A percentile compares a stretch with the other conserved stretches of the same genome.
These are phyloP conservation scores for Nitzschia sp. DNA, from an alignment of 108 stramenopile species.

Conservation along the genomic window DNA sequence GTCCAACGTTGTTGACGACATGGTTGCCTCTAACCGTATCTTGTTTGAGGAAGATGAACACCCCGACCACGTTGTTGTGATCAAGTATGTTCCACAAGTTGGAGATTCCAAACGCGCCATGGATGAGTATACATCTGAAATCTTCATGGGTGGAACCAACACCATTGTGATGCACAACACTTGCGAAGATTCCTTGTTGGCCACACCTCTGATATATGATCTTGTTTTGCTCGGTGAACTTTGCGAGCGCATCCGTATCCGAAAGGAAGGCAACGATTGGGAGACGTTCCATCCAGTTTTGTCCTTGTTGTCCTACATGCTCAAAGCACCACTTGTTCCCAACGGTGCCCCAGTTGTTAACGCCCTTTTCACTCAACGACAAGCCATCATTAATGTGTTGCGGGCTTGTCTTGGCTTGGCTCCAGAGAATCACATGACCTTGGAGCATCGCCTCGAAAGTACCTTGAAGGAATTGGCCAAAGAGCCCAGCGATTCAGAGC, in stretches of 20 bases:
- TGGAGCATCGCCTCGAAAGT: slow-evolving; percentile 90
- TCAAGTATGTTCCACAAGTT: slow-evolving; percentile 98
- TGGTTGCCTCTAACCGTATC: slow-evolving; percentile 96
- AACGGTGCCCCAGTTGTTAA: slow-evolving; percentile 97
- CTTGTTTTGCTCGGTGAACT: slow-evolving; percentile 93
- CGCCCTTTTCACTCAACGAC: slow-evolving; percentile 94
- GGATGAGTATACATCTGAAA: slow-evolving; percentile 98
- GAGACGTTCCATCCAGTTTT: slow-evolving; percentile 94
- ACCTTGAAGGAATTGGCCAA: slow-evolving; percentile 44
- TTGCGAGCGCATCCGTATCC: slow-evolving; percentile 86
- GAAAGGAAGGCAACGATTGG: slow-evolving; percentile 68
- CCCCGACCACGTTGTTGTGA: slow-evolving; percentile 97
- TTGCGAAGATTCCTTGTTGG: slow-evolving; percentile 96
- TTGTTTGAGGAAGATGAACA: slow-evolving; percentile 95
- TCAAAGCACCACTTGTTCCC: slow-evolving; percentile 97
- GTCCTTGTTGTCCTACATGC: slow-evolving; percentile 94
- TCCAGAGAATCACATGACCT: slow-evolving; percentile 93
- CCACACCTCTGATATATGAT: slow-evolving; percentile 95
- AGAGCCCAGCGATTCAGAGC: slow-evolving; percentile 1
- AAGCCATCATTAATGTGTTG: slow-evolving; percentile 92
- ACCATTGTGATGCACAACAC: slow-evolving; percentile 99
- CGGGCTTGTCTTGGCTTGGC: slow-evolving; percentile 93
- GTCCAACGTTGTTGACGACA: slow-evolving; percentile 98
- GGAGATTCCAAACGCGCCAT: slow-evolving; percentile 97
- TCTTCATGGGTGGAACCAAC: slow-evolving; percentile 98